phyloP scores from a whole-genome alignment of 441 rosid genomes.

The Rhodomyrtus psidioides region DNA sequence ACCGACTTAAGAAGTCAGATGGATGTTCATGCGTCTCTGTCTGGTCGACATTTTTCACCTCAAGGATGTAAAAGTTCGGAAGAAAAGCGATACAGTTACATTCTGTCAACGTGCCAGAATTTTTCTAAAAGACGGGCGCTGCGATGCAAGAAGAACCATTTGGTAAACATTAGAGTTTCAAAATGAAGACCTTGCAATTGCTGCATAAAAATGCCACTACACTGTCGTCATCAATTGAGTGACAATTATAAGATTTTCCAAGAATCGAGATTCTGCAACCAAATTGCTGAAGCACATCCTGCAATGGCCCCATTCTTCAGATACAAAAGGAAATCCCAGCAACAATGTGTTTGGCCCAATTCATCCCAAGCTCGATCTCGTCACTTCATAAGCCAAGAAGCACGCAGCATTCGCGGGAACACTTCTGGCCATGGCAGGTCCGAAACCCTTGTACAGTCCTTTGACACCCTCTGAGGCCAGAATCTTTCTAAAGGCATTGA shows the following conservation, averaged over 20 bases:
- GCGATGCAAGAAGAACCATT: not conserved
- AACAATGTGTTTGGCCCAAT: not conserved
- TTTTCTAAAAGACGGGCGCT: no score
- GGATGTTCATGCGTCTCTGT: not conserved
- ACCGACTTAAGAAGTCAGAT: not conserved
- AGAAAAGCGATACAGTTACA: not conserved
- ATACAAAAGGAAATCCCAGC: not conserved
- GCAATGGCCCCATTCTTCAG: not conserved
- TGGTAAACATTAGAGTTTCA: not conserved
- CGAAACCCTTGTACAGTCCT: constrained; percentile 87
- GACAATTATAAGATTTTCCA: not conserved
- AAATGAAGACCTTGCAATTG: not conserved
- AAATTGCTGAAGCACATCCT: constrained; percentile 5
- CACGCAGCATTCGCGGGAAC: constrained; percentile 96
- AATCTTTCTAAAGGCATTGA: constrained; percentile 70
- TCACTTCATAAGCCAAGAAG: constrained; percentile 83
- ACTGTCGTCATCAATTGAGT: not conserved
- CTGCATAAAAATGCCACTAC: not conserved
- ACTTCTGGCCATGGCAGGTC: constrained; percentile 92
- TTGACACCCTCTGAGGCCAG: constrained; percentile 70
- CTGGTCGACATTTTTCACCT: not conserved
- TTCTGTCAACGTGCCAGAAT: not conserved
- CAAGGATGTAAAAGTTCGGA: not conserved
- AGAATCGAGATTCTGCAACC: not conserved
- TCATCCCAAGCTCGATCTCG: constrained; percentile 68